These are phyloP conservation scores for Chaetomidium leptoderma DNA, from an alignment of 495 filamentous ascomycete genomes.

Conservation along the genomic window DNA sequence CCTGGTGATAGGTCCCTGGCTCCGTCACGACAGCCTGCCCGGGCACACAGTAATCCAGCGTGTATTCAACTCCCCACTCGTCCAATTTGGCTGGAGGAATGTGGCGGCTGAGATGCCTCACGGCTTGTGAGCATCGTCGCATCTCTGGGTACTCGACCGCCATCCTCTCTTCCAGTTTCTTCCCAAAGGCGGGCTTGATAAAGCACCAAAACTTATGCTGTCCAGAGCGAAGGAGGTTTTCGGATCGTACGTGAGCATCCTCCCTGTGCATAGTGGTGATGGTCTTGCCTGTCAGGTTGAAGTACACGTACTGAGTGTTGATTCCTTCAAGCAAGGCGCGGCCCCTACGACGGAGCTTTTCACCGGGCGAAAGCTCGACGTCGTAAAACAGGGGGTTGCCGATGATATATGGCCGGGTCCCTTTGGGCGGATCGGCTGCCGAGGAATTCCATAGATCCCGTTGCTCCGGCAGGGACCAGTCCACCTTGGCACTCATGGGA, in stretches of 20 bases:
- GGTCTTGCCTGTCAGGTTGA: conserved; percentile 33
- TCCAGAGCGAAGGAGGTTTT: conserved; percentile 33
- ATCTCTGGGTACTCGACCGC: conserved; percentile 26
- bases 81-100: conserved; percentile 30
- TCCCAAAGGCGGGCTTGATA: conserved; percentile 28
- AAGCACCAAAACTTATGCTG: conserved; percentile 38
- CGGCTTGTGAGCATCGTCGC: conserved; percentile 31
- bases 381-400: conserved; percentile 35
- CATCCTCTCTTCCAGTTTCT: conserved; percentile 28
- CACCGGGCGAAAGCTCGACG: conserved; percentile 30
- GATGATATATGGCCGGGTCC: conserved; percentile 30
- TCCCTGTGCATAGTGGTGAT: conserved; percentile 36
- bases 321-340: conserved; percentile 28
- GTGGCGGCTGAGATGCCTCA: conserved; percentile 34
- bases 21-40: conserved; percentile 35
- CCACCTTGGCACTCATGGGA: conserved; percentile 18
- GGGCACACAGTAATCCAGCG: conserved; percentile 33
- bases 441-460: conserved; percentile 31
- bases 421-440: conserved; percentile 27
- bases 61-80: conserved; percentile 35
- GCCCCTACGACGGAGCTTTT: conserved; percentile 32
- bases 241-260: conserved; percentile 34
- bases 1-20: conserved; percentile 35
- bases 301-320: conserved; percentile 36
- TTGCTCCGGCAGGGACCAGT: conserved; percentile 29